These are phyloP conservation scores for Henckelia pumila DNA, from an alignment of 257 asterid genomes.

Conservation along the genomic window DNA sequence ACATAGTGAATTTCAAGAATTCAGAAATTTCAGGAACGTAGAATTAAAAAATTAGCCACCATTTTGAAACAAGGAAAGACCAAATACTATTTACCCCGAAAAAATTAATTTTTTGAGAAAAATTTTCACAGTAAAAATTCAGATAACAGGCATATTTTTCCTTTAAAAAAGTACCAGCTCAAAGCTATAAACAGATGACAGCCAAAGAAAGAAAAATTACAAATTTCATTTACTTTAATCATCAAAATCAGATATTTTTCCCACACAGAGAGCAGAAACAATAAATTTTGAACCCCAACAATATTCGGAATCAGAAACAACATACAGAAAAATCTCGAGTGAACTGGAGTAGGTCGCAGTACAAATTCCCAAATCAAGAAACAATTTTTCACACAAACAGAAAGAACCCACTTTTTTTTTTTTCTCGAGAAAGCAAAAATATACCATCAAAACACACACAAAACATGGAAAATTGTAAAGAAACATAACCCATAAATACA, in stretches of 20 bases:
- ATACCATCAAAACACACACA: neutral
- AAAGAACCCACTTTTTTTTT: neutral
- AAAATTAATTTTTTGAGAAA: constrained; percentile 1
- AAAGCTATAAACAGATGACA: constrained; percentile 12
- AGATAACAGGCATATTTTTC: neutral
- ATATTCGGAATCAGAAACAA: neutral
- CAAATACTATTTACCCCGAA: neutral
- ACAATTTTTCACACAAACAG: neutral
- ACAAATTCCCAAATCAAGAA: constrained; percentile 1
- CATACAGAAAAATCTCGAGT: neutral
- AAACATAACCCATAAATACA: neutral
- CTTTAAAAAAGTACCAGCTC: constrained; percentile 15
- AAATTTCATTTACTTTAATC: neutral
- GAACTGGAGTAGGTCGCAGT: neutral
- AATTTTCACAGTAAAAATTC: constrained; percentile 18
- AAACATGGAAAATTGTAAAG: too few species aligned
- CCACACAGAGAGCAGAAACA: neutral
- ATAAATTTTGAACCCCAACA: neutral
- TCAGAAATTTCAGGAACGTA: too few species aligned
- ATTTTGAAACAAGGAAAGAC: too few species aligned
- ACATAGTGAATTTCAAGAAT: neutral
- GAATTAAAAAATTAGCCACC: too few species aligned
- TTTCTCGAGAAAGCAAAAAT: neutral
- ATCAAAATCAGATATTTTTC: neutral
- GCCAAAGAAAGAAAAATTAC: neutral